Evolutionary conservation across 75 land plant genomes (phyloP).

Genomic region (Isoetes taiwanensis): DNA sequence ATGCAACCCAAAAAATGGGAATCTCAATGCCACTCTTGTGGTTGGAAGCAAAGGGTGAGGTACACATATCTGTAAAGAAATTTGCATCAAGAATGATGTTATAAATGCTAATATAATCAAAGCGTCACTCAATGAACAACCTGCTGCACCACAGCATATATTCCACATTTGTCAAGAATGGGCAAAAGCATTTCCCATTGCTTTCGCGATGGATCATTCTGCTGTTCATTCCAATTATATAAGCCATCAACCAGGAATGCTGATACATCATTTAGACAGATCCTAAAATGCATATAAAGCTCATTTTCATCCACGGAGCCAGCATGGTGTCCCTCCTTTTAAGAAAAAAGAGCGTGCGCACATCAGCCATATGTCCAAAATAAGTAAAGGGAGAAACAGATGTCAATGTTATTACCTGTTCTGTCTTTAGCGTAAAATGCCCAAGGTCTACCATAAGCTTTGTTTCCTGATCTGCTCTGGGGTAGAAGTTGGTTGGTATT

Average conservation of each 20-base stretch:
- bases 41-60: conserved; percentile 72
- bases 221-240: conserved; percentile 46
- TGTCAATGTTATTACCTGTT: conserved; percentile 8
- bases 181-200: conserved; percentile 32
- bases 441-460: conserved; percentile 91
- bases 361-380: background rate
- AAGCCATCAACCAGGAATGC: conserved; percentile 91
- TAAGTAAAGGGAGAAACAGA: background rate
- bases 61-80: conserved; percentile 45
- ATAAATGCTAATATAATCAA: background rate
- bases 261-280: conserved; percentile 79
- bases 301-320: conserved; percentile 38
- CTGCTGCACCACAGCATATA: conserved; percentile 73
- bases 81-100: background rate
- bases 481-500: conserved; percentile 85
- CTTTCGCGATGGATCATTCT: conserved; percentile 9
- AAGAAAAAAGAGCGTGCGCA: background rate
- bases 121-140: conserved; percentile 17
- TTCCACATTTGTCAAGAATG: conserved; percentile 86
- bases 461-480: conserved; percentile 46
- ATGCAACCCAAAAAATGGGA: conserved; percentile 81
- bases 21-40: conserved; percentile 60
- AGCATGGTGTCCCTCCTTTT: conserved; percentile 9
- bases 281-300: conserved; percentile 65
- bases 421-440: conserved; percentile 52